Conservation (phyloP, 805 yeast genomes). For the Metschnikowia bowlesiae region DNA sequence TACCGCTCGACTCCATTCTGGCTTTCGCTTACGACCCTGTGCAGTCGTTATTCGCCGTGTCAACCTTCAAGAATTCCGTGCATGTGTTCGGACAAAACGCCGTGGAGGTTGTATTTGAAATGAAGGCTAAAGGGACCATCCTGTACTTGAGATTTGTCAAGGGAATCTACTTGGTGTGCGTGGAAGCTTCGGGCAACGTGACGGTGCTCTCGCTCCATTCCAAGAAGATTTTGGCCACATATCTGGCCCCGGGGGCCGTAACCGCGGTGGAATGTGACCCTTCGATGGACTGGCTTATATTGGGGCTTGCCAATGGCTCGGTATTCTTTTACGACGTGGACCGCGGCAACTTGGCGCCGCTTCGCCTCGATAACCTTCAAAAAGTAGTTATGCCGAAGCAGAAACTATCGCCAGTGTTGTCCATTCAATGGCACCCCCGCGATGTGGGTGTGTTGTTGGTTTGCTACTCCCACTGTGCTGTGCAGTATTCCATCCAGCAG, state of each 20-base stretch:
- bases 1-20: slow-evolving; percentile 54
- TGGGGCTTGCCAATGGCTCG: slow-evolving; percentile 78
- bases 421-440: slow-evolving; percentile 80
- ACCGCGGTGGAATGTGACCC: slow-evolving; percentile 77
- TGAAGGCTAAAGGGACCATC: slow-evolving; percentile 49
- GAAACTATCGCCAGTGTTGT: slow-evolving; percentile 57
- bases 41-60: slow-evolving; percentile 79
- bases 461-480: slow-evolving; percentile 65
- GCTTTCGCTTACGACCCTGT: slow-evolving; percentile 81
- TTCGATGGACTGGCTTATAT: slow-evolving; percentile 75
- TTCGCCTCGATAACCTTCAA: slow-evolving; percentile 69
- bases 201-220: slow-evolving; percentile 67
- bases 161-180: slow-evolving; percentile 74
- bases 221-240: slow-evolving; percentile 55
- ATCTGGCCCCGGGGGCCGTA: slow-evolving; percentile 62
- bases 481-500: slow-evolving; percentile 62
- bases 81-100: slow-evolving; percentile 81
- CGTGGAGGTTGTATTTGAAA: slow-evolving; percentile 63
- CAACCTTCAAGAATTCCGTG: slow-evolving; percentile 65
- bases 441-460: slow-evolving; percentile 77
- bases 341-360: slow-evolving; percentile 61
- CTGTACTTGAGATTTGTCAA: slow-evolving; percentile 61
- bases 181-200: slow-evolving; percentile 58
- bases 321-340: slow-evolving; percentile 76
- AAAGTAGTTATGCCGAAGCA: slow-evolving; percentile 52